Evolutionary conservation across 352 stramenopile genomes (phyloP), one percentile per base, ranked within the genome.

Genomic region (Peronospora farinosa): DNA sequence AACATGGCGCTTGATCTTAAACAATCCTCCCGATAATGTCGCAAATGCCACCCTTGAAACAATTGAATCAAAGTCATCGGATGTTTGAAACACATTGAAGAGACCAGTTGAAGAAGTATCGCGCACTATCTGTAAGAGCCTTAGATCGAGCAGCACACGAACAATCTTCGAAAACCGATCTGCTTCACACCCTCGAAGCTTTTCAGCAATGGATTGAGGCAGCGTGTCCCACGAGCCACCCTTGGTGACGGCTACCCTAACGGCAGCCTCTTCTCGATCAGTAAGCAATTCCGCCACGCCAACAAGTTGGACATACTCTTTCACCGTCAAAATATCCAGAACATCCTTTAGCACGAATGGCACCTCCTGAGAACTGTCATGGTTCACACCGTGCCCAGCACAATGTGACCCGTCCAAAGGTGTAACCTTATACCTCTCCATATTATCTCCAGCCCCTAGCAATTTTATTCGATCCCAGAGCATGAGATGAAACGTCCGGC

Each of bases 21-120:
- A 84, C 8, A 88, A 38, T 5, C 79, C 79, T 17, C 79, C 79
- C 0, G 79, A 86, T 12, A 90, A 55, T 1, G 79, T 88, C 10
- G 77, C 74, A 49, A 83, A 87, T 8, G 79, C 79, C 6, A 90
- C 76, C 36, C 83, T 74, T 4, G 79, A 90, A 47, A 90, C 78
- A 32, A 83, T 72, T 13, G 74, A 69, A 50, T 90, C 79, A 40
- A 90, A 86, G 39, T 88, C 75, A 32, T 81, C 67, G 0, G 77
- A 78, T 16, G 63, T 63, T 17, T 69, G 72, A 23, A 88, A 75
- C 8, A 71, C 65, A 33, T 73, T 70, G 13, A 90, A 52, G 4
- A 90, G 56, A 13, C 77, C 60, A 7, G 60, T 54, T 0, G 76
- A 86, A n/a, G 78, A 86, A 6, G 72, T 69, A 33, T 85, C 72